Base-by-base conservation (phyloP, 345 rosid species). In the Euphorbia tirucalli region DNA sequence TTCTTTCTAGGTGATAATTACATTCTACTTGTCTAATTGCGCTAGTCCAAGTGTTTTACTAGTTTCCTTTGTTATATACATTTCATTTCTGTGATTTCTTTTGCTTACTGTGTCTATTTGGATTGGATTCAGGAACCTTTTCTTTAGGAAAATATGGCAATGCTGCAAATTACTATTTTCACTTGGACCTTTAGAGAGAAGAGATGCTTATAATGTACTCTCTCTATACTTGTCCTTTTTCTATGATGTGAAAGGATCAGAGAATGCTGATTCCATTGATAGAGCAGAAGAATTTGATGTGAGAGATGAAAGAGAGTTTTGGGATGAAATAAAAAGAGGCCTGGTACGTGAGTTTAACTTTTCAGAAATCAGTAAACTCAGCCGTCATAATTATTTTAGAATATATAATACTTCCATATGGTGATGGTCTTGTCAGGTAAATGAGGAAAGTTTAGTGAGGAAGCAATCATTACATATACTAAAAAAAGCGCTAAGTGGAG, bases 281-380 rank as follows among this genome's bases (percentile, higher is more conserved):
- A 80, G 77, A 72, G 61, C 63, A 44, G 85, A 75, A 52, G 89
- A 78, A 62, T 87, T 89, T 85, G 93, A 90, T 63, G 28, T 94
- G 44, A 83, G 83, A 72, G 78, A 80, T 44, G 87, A 87, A 77
- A 85, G 74, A 82, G 92, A 85, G 70, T 87, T 92, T 78, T 94
- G 97, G 97, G 83, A 72, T 77, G 97, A 92, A 82, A 87, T 94
- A 64, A 92, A 90, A 81, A 89, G 81, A 75, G 98, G 98, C 82
- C 75, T 94, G 97, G 97, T 94, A 89, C 30, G 75, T 74, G 62
- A 80, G 65, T 39, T 21, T 15, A 48, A 65, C 52, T 66, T 58
- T 66, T 63, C 57, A 69, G 18, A 61, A 46, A 27, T 35, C 55
- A 59, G 65, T 56, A 5, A 69, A 59, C 54, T 57, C 49, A 59